Evolutionary conservation across 2,329 filamentous ascomycete species (phyloP), one percentile per base, ranked within the genome.

Genomic region (Ophiostoma ulmi): DNA sequence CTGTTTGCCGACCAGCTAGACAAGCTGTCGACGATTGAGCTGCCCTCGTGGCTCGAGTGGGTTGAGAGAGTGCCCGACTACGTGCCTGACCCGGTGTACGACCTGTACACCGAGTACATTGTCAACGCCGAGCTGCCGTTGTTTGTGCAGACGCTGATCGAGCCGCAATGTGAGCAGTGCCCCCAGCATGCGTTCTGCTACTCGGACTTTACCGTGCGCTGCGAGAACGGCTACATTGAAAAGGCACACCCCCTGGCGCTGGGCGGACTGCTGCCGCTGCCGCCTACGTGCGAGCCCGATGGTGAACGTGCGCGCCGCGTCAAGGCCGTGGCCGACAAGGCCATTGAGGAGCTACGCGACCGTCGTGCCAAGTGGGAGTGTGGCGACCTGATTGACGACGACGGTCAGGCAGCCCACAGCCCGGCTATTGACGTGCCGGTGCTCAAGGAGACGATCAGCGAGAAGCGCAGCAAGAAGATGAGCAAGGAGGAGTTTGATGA

Each of bases 251-350:
- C 94, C 0, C 83, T 98, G 31, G 90, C 93, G 0, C 78, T 97
- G 0, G 89, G 90, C 67, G 94, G 95, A 0, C 77, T 96, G 3
- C 77, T 98, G 5, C 95, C 95, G 8, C 82, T 99, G 10, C 89
- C 94, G 6, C 94, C 96, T 1, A 94, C 92, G 5, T 99, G 95
- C 79, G 94, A 97, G 80, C 91, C 95, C 0, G 96, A 99, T 79
- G 93, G 93, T 72, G 93, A 96, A 76, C 97, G 97, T 79, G 92
- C 91, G 8, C 88, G 92, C 55, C 90, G 91, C 22, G 91, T 98
- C 67, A 92, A 94, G 76, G 88, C 90, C 26, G 93, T 99, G 20
- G 93, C 94, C 8, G 90, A 98, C 78, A 91, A 90, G 78, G 93
- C 92, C 1, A 86, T 98, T 4, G 93, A 97, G 76, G 90, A 94